Percentiles rank a stretch among this genome's conserved stretches.
Evolutionary conservation across 2,329 filamentous ascomycete species (phyloP).

Genomic region (Onygenales sp.): DNA sequence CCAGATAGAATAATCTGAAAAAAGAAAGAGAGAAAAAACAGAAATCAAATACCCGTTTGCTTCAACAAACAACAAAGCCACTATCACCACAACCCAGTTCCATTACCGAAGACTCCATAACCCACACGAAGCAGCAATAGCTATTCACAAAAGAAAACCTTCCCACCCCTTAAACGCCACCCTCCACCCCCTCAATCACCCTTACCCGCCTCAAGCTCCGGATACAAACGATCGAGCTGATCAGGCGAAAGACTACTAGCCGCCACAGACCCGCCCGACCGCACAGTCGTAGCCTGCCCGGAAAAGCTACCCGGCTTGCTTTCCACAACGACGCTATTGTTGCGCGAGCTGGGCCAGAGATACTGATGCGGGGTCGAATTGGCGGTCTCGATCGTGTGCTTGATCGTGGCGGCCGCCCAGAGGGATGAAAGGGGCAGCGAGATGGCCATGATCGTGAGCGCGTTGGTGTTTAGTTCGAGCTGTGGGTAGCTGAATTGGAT

Average conservation of each 20-base stretch:
- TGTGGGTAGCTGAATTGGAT: slow-evolving; percentile 44
- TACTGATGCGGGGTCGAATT: not conserved
- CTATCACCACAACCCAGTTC: no score
- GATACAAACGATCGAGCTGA: slow-evolving; percentile 10
- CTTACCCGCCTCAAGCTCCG: slow-evolving; percentile 6
- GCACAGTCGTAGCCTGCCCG: not conserved
- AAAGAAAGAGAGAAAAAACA: no score
- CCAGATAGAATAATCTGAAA: no score
- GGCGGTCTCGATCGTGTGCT: slow-evolving; percentile 10
- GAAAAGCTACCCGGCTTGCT: slow-evolving; percentile 3
- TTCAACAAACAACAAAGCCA: no score
- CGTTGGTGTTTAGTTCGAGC: slow-evolving; percentile 45
- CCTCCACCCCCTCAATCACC: no score
- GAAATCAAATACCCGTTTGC: no score
- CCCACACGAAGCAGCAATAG: no score
- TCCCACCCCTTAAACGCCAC: no score
- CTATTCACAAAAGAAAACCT: no score
- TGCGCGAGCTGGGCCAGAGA: slow-evolving; percentile 5
- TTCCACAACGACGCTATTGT: not conserved
- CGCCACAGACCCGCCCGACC: slow-evolving; percentile 1
- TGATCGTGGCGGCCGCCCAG: slow-evolving; percentile 46
- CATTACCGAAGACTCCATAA: no score
- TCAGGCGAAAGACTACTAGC: slow-evolving; percentile 4
- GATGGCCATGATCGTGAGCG: slow-evolving; percentile 50
- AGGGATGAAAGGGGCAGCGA: slow-evolving; percentile 58